phyloP scores from a whole-genome alignment of 2,329 filamentous ascomycete species.

The Diaporthe eres region DNA sequence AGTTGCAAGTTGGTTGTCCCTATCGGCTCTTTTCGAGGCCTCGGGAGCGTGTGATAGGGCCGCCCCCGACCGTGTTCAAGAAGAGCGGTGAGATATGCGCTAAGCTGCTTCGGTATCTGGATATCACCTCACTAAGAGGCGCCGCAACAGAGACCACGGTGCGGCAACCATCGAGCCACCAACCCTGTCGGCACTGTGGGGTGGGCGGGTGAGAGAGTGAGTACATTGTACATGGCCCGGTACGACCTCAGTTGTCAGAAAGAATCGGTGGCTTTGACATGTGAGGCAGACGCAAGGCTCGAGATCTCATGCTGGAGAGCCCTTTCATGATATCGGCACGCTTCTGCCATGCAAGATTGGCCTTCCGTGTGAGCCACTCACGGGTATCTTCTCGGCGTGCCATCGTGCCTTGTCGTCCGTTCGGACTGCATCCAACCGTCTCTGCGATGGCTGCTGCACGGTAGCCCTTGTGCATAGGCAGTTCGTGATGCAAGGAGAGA shows the following conservation, averaged over 20 bases:
- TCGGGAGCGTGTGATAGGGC: slow-evolving; percentile 36
- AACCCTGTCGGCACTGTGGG: slow-evolving; percentile 28
- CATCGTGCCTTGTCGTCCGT: slow-evolving; percentile 28
- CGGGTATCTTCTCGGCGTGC: slow-evolving; percentile 21
- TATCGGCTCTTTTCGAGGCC: slow-evolving; percentile 27
- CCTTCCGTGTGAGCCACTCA: slow-evolving; percentile 26
- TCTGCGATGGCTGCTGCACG: slow-evolving; percentile 20
- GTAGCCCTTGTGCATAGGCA: slow-evolving; percentile 22
- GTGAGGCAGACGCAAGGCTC: slow-evolving; percentile 34
- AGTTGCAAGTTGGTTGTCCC: slow-evolving; percentile 10
- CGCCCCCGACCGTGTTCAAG: slow-evolving; percentile 39
- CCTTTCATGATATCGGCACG: slow-evolving; percentile 14
- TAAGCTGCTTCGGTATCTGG: slow-evolving; percentile 35
- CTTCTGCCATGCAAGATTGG: slow-evolving; percentile 36
- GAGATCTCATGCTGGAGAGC: slow-evolving; percentile 15
- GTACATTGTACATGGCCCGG: slow-evolving; percentile 23
- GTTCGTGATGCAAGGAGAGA: slow-evolving; percentile 33
- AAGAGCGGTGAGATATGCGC: slow-evolving; percentile 42
- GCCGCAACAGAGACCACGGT: slow-evolving; percentile 41
- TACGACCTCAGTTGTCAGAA: slow-evolving; percentile 32
- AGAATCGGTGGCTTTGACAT: slow-evolving; percentile 34
- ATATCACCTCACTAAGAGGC: slow-evolving; percentile 42
- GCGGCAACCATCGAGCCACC: slow-evolving; percentile 36
- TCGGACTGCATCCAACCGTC: slow-evolving; percentile 15
- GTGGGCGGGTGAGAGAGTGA: not conserved